Conservation (phyloP, 208 protist species). For the Crithidia fasciculata region DNA sequence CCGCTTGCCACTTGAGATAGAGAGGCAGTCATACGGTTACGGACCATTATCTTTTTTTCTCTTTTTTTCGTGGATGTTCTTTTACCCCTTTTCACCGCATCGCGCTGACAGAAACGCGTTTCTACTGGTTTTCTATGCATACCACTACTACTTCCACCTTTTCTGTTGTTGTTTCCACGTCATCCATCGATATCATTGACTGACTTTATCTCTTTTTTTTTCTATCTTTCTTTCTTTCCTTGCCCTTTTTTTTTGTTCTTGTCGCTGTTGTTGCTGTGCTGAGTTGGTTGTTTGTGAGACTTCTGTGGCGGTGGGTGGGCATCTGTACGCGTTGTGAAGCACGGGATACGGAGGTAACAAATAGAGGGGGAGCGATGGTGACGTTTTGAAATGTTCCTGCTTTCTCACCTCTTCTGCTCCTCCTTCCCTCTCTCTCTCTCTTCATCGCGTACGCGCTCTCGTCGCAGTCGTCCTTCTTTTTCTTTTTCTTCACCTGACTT, state of each 20-base stretch:
- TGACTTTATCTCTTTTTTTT: not conserved
- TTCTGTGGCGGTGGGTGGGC: not conserved
- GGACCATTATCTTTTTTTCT: not conserved
- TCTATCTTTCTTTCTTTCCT: not conserved
- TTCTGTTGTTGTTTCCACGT: not conserved
- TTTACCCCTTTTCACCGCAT: not conserved
- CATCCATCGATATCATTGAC: conserved; percentile 12
- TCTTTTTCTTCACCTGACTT: not conserved
- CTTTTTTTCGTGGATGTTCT: not conserved
- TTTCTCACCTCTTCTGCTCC: too few relatives aligned
- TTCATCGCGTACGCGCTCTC: too few relatives aligned
- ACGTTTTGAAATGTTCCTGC: too few relatives aligned
- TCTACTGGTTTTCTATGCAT: not conserved
- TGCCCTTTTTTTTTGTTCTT: not conserved
- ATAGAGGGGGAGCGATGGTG: too few relatives aligned
- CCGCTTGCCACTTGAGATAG: conserved; percentile 13
- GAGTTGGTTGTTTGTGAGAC: not conserved
- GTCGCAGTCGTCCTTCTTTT: not conserved
- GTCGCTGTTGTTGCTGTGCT: not conserved
- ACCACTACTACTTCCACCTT: too few relatives aligned
- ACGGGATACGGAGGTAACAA: too few relatives aligned
- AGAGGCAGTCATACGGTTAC: not conserved
- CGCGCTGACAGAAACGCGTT: not conserved
- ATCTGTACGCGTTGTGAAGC: too few relatives aligned
- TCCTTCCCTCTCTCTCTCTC: too few relatives aligned